phyloP scores from a whole-genome alignment of 192 early-diverging fungal species.

The Chytriomyces sp. region DNA sequence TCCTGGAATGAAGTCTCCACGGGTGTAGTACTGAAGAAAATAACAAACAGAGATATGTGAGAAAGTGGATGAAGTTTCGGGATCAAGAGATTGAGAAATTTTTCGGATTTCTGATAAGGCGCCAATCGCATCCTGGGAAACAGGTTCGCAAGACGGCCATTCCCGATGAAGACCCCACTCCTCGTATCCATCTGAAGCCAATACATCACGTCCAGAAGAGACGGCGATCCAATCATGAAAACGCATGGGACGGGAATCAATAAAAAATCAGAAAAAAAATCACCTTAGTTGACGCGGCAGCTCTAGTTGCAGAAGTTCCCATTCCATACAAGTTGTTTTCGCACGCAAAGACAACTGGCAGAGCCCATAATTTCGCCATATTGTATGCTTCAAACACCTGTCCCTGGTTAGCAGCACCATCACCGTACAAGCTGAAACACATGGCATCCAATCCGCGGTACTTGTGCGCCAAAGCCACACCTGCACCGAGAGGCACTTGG shows the following conservation, averaged over 20 bases:
- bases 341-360: slow-evolving; percentile 92
- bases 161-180: too few species aligned
- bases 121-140: too few species aligned
- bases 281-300: slow-evolving; percentile 83
- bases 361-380: slow-evolving; percentile 98
- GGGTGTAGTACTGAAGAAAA: slow-evolving; percentile 87
- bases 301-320: slow-evolving; percentile 90
- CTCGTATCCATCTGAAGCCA: too few species aligned
- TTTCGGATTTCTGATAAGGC: too few species aligned
- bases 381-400: slow-evolving; percentile 99
- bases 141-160: too few species aligned
- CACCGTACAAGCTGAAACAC: slow-evolving; percentile 93
- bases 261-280: not conserved
- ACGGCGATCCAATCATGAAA: not conserved
- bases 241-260: not conserved
- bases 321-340: slow-evolving; percentile 99
- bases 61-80: too few species aligned
- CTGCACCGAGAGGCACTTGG: slow-evolving; percentile 72
- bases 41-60: too few species aligned
- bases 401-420: slow-evolving; percentile 98
- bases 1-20: slow-evolving; percentile 96
- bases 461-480: slow-evolving; percentile 90
- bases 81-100: too few species aligned
- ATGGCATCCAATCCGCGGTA: slow-evolving; percentile 78
- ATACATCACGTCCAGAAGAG: too few species aligned